A percentile compares a stretch with the other conserved stretches of the same genome.
Conservation (phyloP, 108 stramenopile genomes). For the Discostella stelligeroides region DNA sequence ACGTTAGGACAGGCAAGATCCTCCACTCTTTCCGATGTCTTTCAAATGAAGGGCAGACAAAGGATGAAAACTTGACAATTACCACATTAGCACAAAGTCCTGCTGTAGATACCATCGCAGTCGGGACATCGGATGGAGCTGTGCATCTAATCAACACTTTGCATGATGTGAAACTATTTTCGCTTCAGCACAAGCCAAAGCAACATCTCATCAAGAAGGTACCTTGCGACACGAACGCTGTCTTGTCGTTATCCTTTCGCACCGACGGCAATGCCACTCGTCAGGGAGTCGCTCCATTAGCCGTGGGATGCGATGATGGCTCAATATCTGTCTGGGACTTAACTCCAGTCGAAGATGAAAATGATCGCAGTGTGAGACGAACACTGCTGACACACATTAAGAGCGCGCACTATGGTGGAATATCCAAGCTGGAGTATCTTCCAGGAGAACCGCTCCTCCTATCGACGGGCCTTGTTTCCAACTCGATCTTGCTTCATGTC, state of each 20-base stretch:
- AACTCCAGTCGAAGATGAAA: slow-evolving; percentile 60
- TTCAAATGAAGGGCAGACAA: background rate
- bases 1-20: slow-evolving; percentile 73
- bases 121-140: slow-evolving; percentile 66
- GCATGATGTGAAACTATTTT: slow-evolving; percentile 71
- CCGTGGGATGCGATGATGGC: slow-evolving; percentile 80
- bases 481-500: slow-evolving; percentile 73
- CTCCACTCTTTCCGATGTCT: slow-evolving; percentile 78
- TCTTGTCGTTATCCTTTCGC: slow-evolving; percentile 83
- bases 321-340: slow-evolving; percentile 84
- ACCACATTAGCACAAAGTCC: slow-evolving; percentile 78
- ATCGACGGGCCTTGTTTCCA: slow-evolving; percentile 71
- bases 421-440: slow-evolving; percentile 69
- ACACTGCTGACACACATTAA: slow-evolving; percentile 71
- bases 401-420: slow-evolving; percentile 72
- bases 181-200: slow-evolving; percentile 56
- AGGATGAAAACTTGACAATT: slow-evolving; percentile 30
- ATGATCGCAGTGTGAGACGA: slow-evolving; percentile 43
- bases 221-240: slow-evolving; percentile 25
- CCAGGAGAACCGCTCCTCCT: slow-evolving; percentile 83
- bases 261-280: slow-evolving; percentile 81
- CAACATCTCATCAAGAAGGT: slow-evolving; percentile 10
- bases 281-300: slow-evolving; percentile 79
- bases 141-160: slow-evolving; percentile 80
- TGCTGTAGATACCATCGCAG: slow-evolving; percentile 85